phyloP scores from a whole-genome alignment of 495 filamentous ascomycete genomes.

The Aeminium ludgeri region DNA sequence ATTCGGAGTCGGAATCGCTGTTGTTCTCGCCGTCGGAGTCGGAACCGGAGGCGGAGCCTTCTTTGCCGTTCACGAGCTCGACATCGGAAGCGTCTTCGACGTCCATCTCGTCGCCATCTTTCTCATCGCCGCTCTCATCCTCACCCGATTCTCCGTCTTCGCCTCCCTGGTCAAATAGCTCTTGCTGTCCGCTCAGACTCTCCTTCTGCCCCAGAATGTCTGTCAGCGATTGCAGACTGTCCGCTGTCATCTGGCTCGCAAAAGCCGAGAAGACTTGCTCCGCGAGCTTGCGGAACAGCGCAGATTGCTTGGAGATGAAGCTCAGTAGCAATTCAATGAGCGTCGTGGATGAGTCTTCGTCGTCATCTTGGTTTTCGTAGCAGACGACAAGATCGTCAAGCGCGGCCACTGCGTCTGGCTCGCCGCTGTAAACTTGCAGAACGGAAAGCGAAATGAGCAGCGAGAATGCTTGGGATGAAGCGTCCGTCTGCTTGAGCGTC shows the following conservation, averaged over 20 bases:
- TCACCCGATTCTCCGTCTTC: conserved; percentile 49
- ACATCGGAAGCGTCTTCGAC: conserved; percentile 23
- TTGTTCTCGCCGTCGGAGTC: conserved; percentile 14
- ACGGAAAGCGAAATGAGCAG: conserved; percentile 75
- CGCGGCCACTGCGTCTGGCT: conserved; percentile 62
- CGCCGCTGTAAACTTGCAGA: conserved; percentile 75
- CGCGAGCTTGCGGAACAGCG: conserved; percentile 68
- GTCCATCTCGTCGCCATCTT: conserved; percentile 28
- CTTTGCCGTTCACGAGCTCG: conserved; percentile 18
- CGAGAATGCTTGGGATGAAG: conserved; percentile 43
- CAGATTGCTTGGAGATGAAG: conserved; percentile 72
- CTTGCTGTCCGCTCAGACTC: conserved; percentile 62
- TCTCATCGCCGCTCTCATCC: conserved; percentile 30
- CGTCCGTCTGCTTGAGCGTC: conserved; percentile 14
- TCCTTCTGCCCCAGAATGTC: conserved; percentile 53
- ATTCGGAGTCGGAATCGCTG: conserved; percentile 13
- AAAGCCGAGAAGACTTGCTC: conserved; percentile 75
- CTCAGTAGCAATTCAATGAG: conserved; percentile 76
- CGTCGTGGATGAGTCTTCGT: conserved; percentile 49
- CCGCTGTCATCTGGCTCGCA: conserved; percentile 48
- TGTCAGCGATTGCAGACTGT: conserved; percentile 56
- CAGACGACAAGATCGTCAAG: conserved; percentile 57
- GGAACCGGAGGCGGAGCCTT: conserved; percentile 2
- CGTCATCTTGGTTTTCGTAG: conserved; percentile 42
- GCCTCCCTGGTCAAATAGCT: conserved; percentile 64